phyloP scores from a whole-genome alignment of 805 yeast genomes.

The Candida yuanshanica region DNA sequence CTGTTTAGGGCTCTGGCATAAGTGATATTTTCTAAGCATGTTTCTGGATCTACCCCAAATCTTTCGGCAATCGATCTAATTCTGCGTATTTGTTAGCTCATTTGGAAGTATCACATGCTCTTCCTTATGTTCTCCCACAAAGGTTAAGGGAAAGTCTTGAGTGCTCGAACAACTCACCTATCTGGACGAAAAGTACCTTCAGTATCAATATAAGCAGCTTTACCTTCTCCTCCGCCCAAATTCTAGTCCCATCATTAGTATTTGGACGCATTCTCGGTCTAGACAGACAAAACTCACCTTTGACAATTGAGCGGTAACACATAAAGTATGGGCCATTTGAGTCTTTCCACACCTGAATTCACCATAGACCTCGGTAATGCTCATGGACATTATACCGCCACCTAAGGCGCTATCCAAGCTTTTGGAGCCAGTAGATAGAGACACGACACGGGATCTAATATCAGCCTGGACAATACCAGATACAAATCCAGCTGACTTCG shows the following conservation, averaged over 20 bases:
- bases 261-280: neutral
- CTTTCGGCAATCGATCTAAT: conserved; percentile 59
- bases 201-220: conserved; percentile 73
- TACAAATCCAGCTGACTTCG: conserved; percentile 57
- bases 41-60: conserved; percentile 63
- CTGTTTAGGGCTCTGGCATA: conserved; percentile 74
- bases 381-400: conserved; percentile 73
- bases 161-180: conserved; percentile 38
- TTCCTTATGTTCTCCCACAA: no score
- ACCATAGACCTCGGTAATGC: conserved; percentile 75
- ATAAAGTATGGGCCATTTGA: conserved; percentile 73
- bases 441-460: conserved; percentile 54
- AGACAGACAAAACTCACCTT: conserved; percentile 25
- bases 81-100: conserved; percentile 21
- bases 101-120: neutral
- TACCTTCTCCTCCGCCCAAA: conserved; percentile 78
- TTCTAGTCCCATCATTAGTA: conserved; percentile 22
- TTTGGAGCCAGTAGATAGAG: conserved; percentile 67
- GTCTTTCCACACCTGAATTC: conserved; percentile 80
- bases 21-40: conserved; percentile 64
- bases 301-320: conserved; percentile 72
- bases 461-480: conserved; percentile 68
- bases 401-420: conserved; percentile 64
- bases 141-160: no score
- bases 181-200: conserved; percentile 82